A percentile compares a stretch with the other conserved stretches of the same genome.
These are phyloP conservation scores for Arabidopsis hybrid DNA, from an alignment of 441 rosid genomes.

Conservation along the genomic window DNA sequence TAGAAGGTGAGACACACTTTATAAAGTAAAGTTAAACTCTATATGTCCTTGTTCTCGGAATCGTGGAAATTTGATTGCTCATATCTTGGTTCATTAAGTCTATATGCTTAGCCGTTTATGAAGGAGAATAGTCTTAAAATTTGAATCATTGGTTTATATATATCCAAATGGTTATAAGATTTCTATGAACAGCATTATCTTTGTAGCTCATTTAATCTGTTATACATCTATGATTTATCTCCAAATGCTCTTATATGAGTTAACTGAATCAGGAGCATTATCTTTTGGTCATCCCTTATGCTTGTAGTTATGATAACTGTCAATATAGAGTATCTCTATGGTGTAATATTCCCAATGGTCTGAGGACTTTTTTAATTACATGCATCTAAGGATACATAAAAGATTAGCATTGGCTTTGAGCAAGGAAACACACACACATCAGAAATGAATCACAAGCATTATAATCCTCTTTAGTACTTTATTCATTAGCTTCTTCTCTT, in stretches of 20 bases:
- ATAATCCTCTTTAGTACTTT: no score
- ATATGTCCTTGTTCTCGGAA: background rate
- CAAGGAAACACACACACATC: no score
- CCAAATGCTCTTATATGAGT: no score
- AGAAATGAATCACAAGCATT: no score
- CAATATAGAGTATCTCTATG: background rate
- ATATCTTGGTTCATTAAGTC: background rate
- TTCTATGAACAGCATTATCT: background rate
- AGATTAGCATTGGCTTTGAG: no score
- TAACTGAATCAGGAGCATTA: no score
- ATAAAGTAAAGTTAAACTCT: background rate
- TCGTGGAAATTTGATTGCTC: background rate
- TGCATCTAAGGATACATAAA: no score
- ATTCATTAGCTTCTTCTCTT: no score
- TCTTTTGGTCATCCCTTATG: no score
- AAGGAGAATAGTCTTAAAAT: background rate
- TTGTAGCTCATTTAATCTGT: background rate
- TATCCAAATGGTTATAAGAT: background rate
- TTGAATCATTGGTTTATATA: background rate
- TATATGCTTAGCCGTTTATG: background rate
- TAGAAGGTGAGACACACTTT: background rate
- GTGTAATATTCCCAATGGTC: no score
- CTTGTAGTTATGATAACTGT: background rate
- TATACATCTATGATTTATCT: background rate
- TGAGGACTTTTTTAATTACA: no score